Conservation (phyloP, 148 eudicot species). For the Dysphania ambrosioides region DNA sequence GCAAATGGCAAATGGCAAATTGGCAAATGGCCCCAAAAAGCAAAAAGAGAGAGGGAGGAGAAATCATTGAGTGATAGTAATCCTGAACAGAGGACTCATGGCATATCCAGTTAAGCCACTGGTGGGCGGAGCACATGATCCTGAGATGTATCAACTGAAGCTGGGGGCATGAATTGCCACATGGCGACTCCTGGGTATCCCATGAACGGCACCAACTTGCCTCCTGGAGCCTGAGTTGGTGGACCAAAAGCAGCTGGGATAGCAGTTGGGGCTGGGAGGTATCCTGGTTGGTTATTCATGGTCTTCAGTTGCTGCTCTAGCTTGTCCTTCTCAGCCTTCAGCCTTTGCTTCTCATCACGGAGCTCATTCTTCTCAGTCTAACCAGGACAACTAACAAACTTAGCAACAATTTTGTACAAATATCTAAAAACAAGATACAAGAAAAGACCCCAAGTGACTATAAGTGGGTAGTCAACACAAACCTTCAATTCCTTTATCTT, state of each 20-base stretch:
- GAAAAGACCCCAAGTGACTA: neutral
- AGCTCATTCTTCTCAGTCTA: slow-evolving; percentile 72
- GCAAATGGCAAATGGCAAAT: slow-evolving; percentile 19
- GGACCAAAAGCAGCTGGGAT: slow-evolving; percentile 56
- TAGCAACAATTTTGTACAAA: neutral
- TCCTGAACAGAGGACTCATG: neutral
- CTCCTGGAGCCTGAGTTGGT: slow-evolving; percentile 51
- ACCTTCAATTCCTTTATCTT: slow-evolving; percentile 78
- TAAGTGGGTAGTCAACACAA: neutral
- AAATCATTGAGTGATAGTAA: slow-evolving; percentile 1
- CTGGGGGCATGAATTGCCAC: slow-evolving; percentile 91
- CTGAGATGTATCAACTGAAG: slow-evolving; percentile 72
- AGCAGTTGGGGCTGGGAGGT: slow-evolving; percentile 45
- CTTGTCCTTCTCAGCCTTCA: slow-evolving; percentile 69
- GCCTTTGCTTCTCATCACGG: slow-evolving; percentile 78
- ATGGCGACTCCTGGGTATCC: slow-evolving; percentile 74
- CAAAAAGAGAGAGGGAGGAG: slow-evolving; percentile 8
- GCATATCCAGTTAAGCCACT: slow-evolving; percentile 44
- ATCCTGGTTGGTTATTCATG: slow-evolving; percentile 50
- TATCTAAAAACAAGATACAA: neutral
- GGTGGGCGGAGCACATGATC: slow-evolving; percentile 76
- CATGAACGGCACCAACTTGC: slow-evolving; percentile 56
- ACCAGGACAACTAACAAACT: neutral
- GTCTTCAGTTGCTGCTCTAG: slow-evolving; percentile 61
- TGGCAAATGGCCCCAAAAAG: slow-evolving; percentile 10